Base-by-base conservation (phyloP, 805 yeast species). In the Yarrowia alimentaria region DNA sequence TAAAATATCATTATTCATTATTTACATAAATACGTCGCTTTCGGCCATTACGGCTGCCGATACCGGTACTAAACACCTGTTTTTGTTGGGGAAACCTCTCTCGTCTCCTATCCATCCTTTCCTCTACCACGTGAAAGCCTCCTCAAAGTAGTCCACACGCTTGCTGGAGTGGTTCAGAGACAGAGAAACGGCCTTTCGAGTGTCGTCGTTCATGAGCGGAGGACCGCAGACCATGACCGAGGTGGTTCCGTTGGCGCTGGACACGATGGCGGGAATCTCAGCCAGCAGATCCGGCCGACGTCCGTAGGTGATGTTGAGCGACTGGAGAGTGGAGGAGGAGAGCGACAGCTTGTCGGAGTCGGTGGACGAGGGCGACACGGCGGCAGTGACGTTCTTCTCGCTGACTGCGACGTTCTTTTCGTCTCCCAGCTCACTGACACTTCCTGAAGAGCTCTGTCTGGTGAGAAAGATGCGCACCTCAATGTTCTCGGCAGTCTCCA, bases 141-240 rank as follows among this genome's bases (percentile, higher is more conserved):
- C 88, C 61, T 85, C 93, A 60, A 70, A 77, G 60, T 78, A 78
- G 53, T 83, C 87, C 16, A 85, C 73, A 47, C 83, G 69, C 48
- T 73, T 68, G 3, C 67, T 63, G 21, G 72, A 64, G 24, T 64
- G 55, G 8, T 65, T 64, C 20, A 81, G 62, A 34, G 71, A 63
- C 9, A 65, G 56, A 0, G 75, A 69, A 3, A 80, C 74, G 5
- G 73, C 62, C 33, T 68, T 61, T 60, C 91, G 73, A 17, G 80
- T 56, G 4, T 67, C 72, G 59, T 81, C 89, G 57, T 73, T 80
- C 74, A 81, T 74, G 5, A 62, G 42, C 26, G 78, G 74, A 38
- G 81, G 85, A 6, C 89, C 89, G 67, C 89, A 83, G 13, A 77
- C 69, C 34, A 81, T 67, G 38, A 83, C 71, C 0, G 77, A 76